Conservation (phyloP, 768 basidiomycete species). For the Hemileccinum impolitum region DNA sequence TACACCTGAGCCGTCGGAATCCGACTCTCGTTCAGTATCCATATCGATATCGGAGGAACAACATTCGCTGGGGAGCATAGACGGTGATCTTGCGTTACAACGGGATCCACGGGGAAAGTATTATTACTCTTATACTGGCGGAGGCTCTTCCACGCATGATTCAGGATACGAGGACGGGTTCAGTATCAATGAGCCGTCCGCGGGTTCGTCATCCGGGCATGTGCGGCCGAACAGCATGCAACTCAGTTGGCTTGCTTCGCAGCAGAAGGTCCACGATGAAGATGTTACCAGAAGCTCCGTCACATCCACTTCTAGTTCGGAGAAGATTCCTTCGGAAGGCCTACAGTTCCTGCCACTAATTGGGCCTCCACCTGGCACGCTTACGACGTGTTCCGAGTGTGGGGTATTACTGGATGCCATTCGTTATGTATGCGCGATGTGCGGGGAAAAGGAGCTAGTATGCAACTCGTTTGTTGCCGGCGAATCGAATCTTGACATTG, state of each 20-base stretch:
- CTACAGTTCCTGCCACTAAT: constrained; percentile 48
- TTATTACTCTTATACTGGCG: constrained; percentile 67
- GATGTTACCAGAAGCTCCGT: constrained; percentile 10
- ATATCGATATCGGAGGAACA: constrained; percentile 29
- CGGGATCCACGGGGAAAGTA: constrained; percentile 67
- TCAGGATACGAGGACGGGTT: constrained; percentile 52
- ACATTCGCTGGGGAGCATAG: constrained; percentile 39
- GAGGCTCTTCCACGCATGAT: constrained; percentile 49
- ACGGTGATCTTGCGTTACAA: constrained; percentile 64
- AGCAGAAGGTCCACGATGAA: constrained; percentile 37
- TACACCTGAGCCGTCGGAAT: constrained; percentile 54
- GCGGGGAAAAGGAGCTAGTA: constrained; percentile 70
- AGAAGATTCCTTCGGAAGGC: constrained; percentile 43
- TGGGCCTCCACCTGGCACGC: constrained; percentile 53
- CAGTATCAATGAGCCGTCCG: constrained; percentile 30
- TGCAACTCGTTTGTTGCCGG: constrained; percentile 9
- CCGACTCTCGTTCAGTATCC: constrained; percentile 47
- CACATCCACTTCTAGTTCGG: constrained; percentile 13
- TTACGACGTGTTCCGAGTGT: constrained; percentile 84
- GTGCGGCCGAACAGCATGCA: constrained; percentile 66
- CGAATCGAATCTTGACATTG: constrained; percentile 13
- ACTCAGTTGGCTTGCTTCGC: constrained; percentile 59
- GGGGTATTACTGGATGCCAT: constrained; percentile 71
- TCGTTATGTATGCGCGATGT: constrained; percentile 86
- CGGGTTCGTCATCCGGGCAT: constrained; percentile 29